Percentiles rank a stretch among this genome's conserved stretches.
These are phyloP conservation scores for Cercospora janseana DNA, from an alignment of 2,329 filamentous ascomycete species.

Conservation along the genomic window DNA sequence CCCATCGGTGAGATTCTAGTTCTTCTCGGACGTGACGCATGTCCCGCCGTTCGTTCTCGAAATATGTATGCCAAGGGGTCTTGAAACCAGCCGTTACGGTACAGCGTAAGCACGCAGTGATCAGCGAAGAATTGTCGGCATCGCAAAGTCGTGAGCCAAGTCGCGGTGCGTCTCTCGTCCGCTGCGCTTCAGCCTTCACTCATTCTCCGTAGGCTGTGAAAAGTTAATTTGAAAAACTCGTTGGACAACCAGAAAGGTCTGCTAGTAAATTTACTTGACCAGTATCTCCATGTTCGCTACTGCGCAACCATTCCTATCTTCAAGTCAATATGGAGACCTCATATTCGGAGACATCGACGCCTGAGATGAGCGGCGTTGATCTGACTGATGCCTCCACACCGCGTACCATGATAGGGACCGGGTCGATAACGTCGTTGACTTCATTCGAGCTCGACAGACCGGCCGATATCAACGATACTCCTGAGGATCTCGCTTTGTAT, in stretches of 20 bases:
- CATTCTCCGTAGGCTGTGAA: too few relatives aligned
- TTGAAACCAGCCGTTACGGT: neutral
- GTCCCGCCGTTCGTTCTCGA: neutral
- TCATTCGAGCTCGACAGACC: neutral
- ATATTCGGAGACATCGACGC: neutral
- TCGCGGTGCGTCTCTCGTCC: neutral
- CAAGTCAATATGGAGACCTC: slow-evolving; percentile 1
- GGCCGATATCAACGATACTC: neutral
- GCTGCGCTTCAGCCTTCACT: too few relatives aligned
- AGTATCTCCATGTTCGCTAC: neutral
- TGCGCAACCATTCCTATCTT: neutral
- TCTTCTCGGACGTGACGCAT: neutral
- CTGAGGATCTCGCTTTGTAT: slow-evolving; percentile 1
- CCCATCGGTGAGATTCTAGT: slow-evolving; percentile 1
- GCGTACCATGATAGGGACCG: neutral
- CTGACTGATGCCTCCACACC: slow-evolving; percentile 2
- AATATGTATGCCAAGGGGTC: slow-evolving; percentile 7
- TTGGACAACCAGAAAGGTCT: too few relatives aligned
- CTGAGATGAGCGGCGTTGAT: neutral
- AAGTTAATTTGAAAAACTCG: too few relatives aligned
- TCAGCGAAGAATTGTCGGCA: neutral
- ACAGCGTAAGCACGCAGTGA: neutral
- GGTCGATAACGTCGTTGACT: neutral
- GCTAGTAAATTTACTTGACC: too few relatives aligned
- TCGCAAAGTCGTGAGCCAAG: neutral